phyloP scores from a whole-genome alignment of 2,329 filamentous ascomycete genomes.

The Aureobasidium uvarum region DNA sequence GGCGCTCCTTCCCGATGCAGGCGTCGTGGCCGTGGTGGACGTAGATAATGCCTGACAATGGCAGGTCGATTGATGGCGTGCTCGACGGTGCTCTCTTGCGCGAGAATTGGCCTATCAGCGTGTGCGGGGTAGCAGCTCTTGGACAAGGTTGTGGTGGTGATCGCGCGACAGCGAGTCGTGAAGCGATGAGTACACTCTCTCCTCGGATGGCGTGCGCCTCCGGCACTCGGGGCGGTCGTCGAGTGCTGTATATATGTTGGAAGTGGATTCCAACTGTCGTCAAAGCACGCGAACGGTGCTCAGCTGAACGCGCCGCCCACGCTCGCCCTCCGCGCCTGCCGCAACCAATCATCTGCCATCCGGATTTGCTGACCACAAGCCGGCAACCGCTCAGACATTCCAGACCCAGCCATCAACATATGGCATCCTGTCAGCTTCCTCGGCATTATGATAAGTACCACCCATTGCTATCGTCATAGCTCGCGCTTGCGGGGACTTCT shows the following conservation, averaged over 20 bases:
- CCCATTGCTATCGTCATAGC: not conserved
- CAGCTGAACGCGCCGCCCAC: not conserved
- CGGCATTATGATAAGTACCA: not conserved
- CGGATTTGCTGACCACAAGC: not conserved
- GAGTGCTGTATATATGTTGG: not conserved
- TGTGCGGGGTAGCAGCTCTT: slow-evolving; percentile 21
- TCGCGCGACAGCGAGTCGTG: not conserved
- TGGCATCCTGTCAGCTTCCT: not conserved
- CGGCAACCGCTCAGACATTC: not conserved
- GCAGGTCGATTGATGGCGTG: slow-evolving; percentile 21
- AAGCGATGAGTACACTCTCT: not conserved
- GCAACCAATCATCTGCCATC: not conserved
- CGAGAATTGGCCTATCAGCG: slow-evolving; percentile 21
- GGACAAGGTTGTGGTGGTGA: slow-evolving; percentile 7
- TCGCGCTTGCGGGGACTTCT: not conserved
- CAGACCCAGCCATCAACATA: not conserved
- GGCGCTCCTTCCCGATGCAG: not conserved
- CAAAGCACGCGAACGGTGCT: slow-evolving; percentile 17
- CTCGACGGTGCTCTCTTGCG: slow-evolving; percentile 18
- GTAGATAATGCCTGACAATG: slow-evolving; percentile 4
- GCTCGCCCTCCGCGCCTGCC: not conserved
- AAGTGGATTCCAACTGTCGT: slow-evolving; percentile 7
- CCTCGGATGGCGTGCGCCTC: not conserved
- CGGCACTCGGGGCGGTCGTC: not conserved
- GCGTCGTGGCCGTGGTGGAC: not conserved